phyloP scores from a whole-genome alignment of 805 yeast genomes.

The Kodamaea jinghongensis region DNA sequence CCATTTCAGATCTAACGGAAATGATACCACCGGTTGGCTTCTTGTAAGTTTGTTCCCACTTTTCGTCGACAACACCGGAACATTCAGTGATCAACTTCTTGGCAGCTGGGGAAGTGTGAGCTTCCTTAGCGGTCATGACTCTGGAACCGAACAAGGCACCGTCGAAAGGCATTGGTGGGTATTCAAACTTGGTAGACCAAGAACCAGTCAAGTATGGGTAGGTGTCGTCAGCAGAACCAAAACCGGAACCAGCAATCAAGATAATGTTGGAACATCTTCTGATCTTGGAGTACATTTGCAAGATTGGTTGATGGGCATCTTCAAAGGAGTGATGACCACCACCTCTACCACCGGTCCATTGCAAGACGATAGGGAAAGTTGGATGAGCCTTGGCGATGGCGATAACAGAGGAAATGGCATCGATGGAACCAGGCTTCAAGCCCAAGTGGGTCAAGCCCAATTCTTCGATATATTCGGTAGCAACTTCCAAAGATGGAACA shows the following conservation, averaged over 20 bases:
- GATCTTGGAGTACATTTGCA: constrained; percentile 93
- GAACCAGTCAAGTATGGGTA: constrained; percentile 97
- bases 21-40: constrained; percentile 95
- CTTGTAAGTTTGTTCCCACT: constrained; percentile 95
- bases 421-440: constrained; percentile 96
- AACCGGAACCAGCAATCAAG: constrained; percentile 96
- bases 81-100: constrained; percentile 88
- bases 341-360: constrained; percentile 99
- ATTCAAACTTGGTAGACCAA: constrained; percentile 85
- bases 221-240: constrained; percentile 95
- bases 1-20: constrained; percentile 98
- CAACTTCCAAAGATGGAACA: constrained; percentile 97
- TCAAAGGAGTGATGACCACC: constrained; percentile 99
- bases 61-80: constrained; percentile 80
- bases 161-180: constrained; percentile 99
- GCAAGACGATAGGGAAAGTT: constrained; percentile 91
- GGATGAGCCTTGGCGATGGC: constrained; percentile 95
- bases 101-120: constrained; percentile 90
- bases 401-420: constrained; percentile 82
- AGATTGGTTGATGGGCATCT: constrained; percentile 97
- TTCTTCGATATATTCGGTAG: constrained; percentile 90
- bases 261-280: constrained; percentile 89
- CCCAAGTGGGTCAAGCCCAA: constrained; percentile 92
- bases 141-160: constrained; percentile 96
- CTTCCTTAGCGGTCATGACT: constrained; percentile 97